phyloP scores from a whole-genome alignment of 441 rosid genomes.

The Adansonia gregorii region DNA sequence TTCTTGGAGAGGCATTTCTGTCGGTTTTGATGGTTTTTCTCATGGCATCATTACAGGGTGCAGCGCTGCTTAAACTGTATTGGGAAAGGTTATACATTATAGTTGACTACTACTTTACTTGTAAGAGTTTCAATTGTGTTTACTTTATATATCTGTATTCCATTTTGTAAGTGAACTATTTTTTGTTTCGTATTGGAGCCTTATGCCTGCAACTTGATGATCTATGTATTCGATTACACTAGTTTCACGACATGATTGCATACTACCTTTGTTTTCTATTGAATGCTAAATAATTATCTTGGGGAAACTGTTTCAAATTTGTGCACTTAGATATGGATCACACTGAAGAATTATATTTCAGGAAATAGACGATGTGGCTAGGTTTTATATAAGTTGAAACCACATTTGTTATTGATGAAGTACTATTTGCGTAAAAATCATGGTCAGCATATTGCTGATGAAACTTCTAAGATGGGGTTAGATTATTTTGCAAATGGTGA shows the following conservation, averaged over 20 bases:
- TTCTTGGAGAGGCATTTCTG: background rate
- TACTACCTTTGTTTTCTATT: background rate
- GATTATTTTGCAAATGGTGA: background rate
- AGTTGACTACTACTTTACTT: slow-evolving; percentile 30
- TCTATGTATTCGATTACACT: background rate
- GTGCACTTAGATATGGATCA: background rate
- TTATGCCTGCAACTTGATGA: background rate
- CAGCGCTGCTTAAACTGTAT: slow-evolving; percentile 80
- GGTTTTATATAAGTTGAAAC: slow-evolving; percentile 4
- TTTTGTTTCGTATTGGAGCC: slow-evolving; percentile 2
- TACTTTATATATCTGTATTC: background rate
- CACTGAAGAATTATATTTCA: background rate
- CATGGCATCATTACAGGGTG: slow-evolving; percentile 50
- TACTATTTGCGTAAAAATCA: background rate
- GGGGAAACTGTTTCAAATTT: background rate
- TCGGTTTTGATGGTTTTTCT: slow-evolving; percentile 5
- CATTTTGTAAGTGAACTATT: background rate
- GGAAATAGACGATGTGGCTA: background rate
- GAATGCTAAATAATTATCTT: background rate
- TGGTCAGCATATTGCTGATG: background rate
- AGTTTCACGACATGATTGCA: background rate
- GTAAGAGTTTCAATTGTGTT: background rate
- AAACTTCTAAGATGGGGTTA: slow-evolving; percentile 7
- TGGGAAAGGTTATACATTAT: slow-evolving; percentile 52
- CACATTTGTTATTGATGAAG: background rate